These are phyloP conservation scores for Phoenix dactylifera DNA, from an alignment of 176 grass and related monocot species.

Conservation along the genomic window DNA sequence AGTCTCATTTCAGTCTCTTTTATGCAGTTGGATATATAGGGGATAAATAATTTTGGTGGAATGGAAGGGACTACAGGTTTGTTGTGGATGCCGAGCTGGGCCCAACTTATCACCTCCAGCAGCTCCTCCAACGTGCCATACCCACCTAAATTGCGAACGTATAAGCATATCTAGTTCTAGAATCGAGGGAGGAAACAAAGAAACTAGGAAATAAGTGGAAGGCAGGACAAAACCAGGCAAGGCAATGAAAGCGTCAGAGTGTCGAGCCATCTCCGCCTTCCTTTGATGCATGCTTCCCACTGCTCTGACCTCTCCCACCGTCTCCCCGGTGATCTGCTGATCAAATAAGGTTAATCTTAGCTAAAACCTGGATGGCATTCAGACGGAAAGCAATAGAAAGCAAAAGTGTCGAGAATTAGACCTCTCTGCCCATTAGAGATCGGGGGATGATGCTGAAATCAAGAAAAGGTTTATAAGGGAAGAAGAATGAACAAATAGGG, in stretches of 20 bases:
- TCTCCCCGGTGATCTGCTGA: conserved; percentile 64
- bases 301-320: conserved; percentile 68
- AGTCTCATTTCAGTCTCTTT: background rate
- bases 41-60: no score
- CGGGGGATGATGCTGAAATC: conserved; percentile 55
- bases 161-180: no score
- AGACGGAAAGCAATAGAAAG: background rate
- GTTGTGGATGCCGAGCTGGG: conserved; percentile 93
- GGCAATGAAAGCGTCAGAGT: conserved; percentile 91
- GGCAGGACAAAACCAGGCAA: conserved; percentile 34
- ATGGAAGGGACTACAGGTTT: conserved; percentile 45
- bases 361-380: background rate
- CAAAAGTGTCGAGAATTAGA: conserved; percentile 1
- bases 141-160: conserved; percentile 31
- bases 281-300: conserved; percentile 88
- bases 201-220: no score
- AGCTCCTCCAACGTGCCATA: conserved; percentile 96
- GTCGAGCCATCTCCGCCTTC: conserved; percentile 90
- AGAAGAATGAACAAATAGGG: background rate
- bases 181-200: no score
- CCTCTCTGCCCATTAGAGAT: conserved; percentile 84
- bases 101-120: conserved; percentile 89
- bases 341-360: no score
- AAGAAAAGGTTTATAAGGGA: background rate
- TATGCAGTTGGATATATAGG: background rate